Evolutionary conservation across 306 rosid species (phyloP).

Genomic region (Mimosa bimucronata): DNA sequence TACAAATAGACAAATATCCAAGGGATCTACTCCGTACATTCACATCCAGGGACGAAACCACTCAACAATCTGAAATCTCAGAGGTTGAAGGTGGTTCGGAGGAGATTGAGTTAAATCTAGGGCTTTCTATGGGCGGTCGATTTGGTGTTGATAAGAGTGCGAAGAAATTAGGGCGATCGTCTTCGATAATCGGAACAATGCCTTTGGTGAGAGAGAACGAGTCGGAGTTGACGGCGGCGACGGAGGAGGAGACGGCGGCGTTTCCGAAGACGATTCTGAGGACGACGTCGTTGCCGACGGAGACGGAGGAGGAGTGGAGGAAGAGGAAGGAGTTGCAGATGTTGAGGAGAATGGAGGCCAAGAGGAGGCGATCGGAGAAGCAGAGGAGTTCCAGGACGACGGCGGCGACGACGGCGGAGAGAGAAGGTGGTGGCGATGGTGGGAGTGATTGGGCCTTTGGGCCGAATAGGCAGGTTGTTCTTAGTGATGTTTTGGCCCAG

Average conservation of each 20-base stretch:
- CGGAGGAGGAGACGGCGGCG: slow-evolving; percentile 32
- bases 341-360: slow-evolving; percentile 84
- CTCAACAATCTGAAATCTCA: slow-evolving; percentile 28
- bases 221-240: slow-evolving; percentile 36
- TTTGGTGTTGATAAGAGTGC: slow-evolving; percentile 83
- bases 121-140: slow-evolving; percentile 86
- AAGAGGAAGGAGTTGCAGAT: slow-evolving; percentile 94
- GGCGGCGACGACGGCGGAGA: slow-evolving; percentile 59
- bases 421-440: slow-evolving; percentile 42
- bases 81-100: slow-evolving; percentile 44
- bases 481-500: slow-evolving; percentile 45
- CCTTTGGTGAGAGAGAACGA: slow-evolving; percentile 55
- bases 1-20: no score
- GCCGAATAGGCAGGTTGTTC: slow-evolving; percentile 48
- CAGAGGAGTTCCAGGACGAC: slow-evolving; percentile 57
- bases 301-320: slow-evolving; percentile 95
- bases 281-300: slow-evolving; percentile 78
- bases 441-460: slow-evolving; percentile 43
- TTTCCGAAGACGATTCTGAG: slow-evolving; percentile 52
- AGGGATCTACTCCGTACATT: slow-evolving; percentile 84
- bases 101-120: slow-evolving; percentile 81
- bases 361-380: slow-evolving; percentile 84
- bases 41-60: slow-evolving; percentile 37
- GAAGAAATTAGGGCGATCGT: slow-evolving; percentile 67
- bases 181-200: slow-evolving; percentile 73